Base-by-base conservation (phyloP, 768 basidiomycete species). In the Termitomyces bulborhizus region DNA sequence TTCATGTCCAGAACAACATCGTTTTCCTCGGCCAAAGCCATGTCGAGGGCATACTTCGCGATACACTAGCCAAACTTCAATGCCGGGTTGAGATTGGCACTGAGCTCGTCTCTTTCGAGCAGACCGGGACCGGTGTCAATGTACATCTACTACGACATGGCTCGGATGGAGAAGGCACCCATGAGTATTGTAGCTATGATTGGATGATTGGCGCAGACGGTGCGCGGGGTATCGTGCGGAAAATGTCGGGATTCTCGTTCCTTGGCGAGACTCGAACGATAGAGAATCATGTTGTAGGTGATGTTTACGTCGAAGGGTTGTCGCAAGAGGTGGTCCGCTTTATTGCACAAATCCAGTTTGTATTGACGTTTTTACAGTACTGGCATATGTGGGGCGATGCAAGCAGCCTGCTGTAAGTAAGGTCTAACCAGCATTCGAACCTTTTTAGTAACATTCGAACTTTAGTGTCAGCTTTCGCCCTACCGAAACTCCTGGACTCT, bases 331-430 rank as follows among this genome's bases (percentile, higher is more conserved):
- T 58, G 9, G 27, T 29, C 24, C n/a, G 29, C n/a, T 31, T 13
- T 12, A n/a, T 29, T 45, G 16, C 45, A 36, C 12, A 40, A 43
- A 26, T 46, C 4, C 42, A 7, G 29, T 34, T 58, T 32, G 50
- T 13, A 2, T 26, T 27, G 55, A 56, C 32, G 15, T 7, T 15
- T 46, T 53, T 26, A 11, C 52, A 79, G 77, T 63, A 70, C 53
- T 78, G 76, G 76, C 77, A 78, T 58, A 74, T 74, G 65, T 79
- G 77, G 76, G 76, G 78, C 1, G 72, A 75, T 44, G 59, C 70
- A 15, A 59, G 63, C 18, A 65, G 54, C 26, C 60, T 67, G 13
- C 55, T 73, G 76, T 75, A 57, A 27, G 70, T 65, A 3, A 46
- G 34, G 51, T 41, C 31, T 15, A 11, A 18, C 9, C 9, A 4